A percentile compares a stretch with the other conserved stretches of the same genome.
Evolutionary conservation across 495 filamentous ascomycete species (phyloP).

Genomic region (Lepidopterella palustris): DNA sequence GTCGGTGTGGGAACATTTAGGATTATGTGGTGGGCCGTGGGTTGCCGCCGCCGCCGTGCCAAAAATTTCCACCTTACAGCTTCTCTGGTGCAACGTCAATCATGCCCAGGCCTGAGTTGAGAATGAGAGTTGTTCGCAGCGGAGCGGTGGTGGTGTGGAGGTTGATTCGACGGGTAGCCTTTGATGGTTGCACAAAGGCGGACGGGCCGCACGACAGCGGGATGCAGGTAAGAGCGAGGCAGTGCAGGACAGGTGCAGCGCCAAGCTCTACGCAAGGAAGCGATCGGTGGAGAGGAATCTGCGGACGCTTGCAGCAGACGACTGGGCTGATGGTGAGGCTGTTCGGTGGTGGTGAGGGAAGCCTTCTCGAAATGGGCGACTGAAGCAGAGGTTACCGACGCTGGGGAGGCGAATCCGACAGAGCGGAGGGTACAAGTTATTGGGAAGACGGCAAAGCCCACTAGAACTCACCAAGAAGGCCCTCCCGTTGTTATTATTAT

Average conservation of each 20-base stretch:
- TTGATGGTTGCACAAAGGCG: background rate
- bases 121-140: background rate
- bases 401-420: conserved; percentile 3
- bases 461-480: background rate
- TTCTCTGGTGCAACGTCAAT: background rate
- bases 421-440: conserved; percentile 2
- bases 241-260: background rate
- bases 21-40: background rate
- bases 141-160: background rate
- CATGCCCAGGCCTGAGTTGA: background rate
- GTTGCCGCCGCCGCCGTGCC: conserved; percentile 1
- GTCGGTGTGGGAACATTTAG: conserved; percentile 23
- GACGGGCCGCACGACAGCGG: conserved; percentile 2
- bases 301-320: background rate
- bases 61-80: background rate
- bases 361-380: background rate
- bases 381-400: background rate
- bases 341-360: background rate
- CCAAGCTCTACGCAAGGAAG: background rate
- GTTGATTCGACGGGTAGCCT: background rate
- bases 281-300: background rate
- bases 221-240: conserved; percentile 5
- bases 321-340: background rate
- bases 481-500: conserved; percentile 1
- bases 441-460: conserved; percentile 7